phyloP scores from a whole-genome alignment of 495 filamentous ascomycete species.

The Sordaria brevicollis region DNA sequence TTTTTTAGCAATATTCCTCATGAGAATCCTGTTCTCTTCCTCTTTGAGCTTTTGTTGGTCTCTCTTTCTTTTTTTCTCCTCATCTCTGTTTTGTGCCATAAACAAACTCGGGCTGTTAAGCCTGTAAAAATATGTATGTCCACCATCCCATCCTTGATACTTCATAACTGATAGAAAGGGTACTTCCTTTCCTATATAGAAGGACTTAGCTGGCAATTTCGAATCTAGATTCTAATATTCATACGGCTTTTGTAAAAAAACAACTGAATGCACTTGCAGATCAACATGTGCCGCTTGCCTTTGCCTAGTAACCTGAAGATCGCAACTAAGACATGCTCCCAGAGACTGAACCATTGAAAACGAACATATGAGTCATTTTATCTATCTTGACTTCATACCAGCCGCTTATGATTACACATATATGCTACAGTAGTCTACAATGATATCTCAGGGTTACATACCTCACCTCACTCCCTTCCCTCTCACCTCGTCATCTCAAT shows the following conservation, averaged over 20 bases:
- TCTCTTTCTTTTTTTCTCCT: too few relatives aligned
- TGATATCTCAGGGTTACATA: background rate
- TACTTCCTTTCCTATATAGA: too few relatives aligned
- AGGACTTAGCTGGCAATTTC: too few relatives aligned
- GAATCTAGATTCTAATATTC: too few relatives aligned
- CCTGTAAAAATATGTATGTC: too few relatives aligned
- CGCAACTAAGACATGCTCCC: background rate
- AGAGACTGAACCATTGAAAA: background rate
- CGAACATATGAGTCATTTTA: background rate
- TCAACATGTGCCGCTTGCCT: background rate
- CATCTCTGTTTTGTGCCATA: too few relatives aligned
- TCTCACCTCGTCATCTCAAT: conserved; percentile 47
- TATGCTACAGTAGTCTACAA: background rate
- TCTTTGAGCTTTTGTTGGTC: too few relatives aligned
- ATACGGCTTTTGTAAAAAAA: background rate
- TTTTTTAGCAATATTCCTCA: background rate
- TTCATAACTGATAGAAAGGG: too few relatives aligned
- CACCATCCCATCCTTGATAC: too few relatives aligned
- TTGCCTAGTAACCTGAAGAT: background rate
- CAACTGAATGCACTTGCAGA: background rate
- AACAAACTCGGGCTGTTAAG: too few relatives aligned
- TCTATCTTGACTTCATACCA: background rate
- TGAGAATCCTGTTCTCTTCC: too few relatives aligned
- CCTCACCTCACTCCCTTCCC: conserved; percentile 12
- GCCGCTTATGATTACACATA: background rate